A percentile compares a stretch with the other conserved stretches of the same genome.
These are phyloP conservation scores for Cyphellophora europaea DNA, from an alignment of 2,329 filamentous ascomycete genomes.

Conservation along the genomic window DNA sequence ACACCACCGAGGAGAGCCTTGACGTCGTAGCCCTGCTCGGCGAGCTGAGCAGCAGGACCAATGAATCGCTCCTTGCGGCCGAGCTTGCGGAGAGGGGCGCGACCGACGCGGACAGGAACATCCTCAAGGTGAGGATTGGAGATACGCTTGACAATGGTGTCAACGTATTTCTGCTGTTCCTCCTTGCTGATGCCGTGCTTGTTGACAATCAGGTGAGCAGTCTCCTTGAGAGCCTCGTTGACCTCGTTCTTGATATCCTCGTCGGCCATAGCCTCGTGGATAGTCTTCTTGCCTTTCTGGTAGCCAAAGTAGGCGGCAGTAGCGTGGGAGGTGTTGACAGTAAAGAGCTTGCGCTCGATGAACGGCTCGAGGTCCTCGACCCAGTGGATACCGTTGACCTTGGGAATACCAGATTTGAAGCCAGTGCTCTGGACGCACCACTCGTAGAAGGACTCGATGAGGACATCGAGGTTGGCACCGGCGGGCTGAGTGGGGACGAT, in stretches of 20 bases:
- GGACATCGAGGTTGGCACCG: slow-evolving; percentile 75
- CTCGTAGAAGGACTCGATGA: slow-evolving; percentile 97
- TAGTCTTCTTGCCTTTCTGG: slow-evolving; percentile 73
- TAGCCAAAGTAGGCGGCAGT: slow-evolving; percentile 94
- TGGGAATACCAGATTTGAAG: slow-evolving; percentile 62
- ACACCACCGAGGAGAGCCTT: slow-evolving; percentile 69
- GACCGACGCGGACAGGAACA: slow-evolving; percentile 87
- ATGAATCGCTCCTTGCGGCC: slow-evolving; percentile 94
- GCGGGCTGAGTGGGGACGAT: slow-evolving; percentile 88
- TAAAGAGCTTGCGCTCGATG: slow-evolving; percentile 99
- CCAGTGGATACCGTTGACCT: slow-evolving; percentile 84
- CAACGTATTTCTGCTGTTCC: slow-evolving; percentile 77
- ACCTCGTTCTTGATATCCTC: slow-evolving; percentile 71
- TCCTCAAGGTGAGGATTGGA: slow-evolving; percentile 75
- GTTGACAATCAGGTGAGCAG: slow-evolving; percentile 70
- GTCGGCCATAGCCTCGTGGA: slow-evolving; percentile 82
- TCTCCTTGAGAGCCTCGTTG: slow-evolving; percentile 71
- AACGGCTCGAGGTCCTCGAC: slow-evolving; percentile 86
- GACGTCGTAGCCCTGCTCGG: slow-evolving; percentile 66
- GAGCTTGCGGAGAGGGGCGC: slow-evolving; percentile 88
- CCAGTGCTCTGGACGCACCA: slow-evolving; percentile 91
- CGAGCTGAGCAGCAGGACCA: slow-evolving; percentile 79
- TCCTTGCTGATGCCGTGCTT: slow-evolving; percentile 72
- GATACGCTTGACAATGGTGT: slow-evolving; percentile 87
- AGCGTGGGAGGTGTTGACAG: slow-evolving; percentile 96